These are phyloP conservation scores for Citrus inodora DNA, from an alignment of 345 rosid species.

Conservation along the genomic window DNA sequence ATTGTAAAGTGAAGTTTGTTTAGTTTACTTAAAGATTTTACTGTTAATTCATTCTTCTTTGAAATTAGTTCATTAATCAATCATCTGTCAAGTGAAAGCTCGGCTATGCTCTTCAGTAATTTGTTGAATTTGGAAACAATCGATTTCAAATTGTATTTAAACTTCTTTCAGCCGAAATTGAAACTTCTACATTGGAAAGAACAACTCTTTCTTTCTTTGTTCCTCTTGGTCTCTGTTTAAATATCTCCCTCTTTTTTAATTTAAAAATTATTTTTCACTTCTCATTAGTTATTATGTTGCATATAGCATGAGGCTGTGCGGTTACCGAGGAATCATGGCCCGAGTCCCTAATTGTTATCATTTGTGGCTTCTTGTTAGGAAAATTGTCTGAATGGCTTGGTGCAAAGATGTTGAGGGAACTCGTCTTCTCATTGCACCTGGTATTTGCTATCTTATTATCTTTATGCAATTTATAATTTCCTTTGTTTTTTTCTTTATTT, in stretches of 20 bases:
- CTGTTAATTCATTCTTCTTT: neutral
- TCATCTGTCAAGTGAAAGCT: neutral
- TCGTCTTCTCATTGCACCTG: slow-evolving; percentile 44
- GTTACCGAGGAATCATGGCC: neutral
- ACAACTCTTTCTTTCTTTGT: too few relatives aligned
- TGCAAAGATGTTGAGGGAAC: slow-evolving; percentile 27
- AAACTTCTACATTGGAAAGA: too few relatives aligned
- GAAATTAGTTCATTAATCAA: neutral
- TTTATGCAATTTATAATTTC: neutral
- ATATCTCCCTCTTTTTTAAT: too few relatives aligned
- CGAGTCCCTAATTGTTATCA: neutral
- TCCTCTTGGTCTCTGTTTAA: neutral
- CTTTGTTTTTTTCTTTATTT: neutral
- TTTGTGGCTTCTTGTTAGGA: neutral
- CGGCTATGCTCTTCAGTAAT: neutral
- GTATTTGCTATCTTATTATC: neutral
- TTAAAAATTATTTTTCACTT: neutral
- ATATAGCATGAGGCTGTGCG: neutral
- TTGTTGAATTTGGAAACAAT: too few relatives aligned
- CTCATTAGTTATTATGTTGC: too few relatives aligned
- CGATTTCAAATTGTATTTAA: too few relatives aligned
- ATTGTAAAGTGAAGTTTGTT: neutral
- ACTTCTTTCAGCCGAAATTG: neutral
- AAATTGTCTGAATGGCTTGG: slow-evolving; percentile 23
- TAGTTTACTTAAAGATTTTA: neutral